phyloP scores from a whole-genome alignment of 2,329 filamentous ascomycete genomes.

The Didymella lethalis region DNA sequence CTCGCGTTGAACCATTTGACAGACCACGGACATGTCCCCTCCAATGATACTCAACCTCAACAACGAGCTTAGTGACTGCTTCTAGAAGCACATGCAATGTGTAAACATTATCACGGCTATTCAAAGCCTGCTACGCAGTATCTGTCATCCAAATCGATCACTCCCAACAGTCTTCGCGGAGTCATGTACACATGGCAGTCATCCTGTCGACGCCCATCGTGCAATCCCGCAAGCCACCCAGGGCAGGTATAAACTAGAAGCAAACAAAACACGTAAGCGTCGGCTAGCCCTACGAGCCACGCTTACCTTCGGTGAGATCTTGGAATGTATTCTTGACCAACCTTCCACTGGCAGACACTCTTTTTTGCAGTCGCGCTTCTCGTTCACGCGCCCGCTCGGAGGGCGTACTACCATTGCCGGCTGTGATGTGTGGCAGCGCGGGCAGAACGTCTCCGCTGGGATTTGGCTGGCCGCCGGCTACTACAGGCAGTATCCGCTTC shows the following conservation, averaged over 20 bases:
- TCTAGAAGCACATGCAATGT: not conserved
- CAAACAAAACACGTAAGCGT: constrained; percentile 40
- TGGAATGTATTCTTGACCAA: constrained; percentile 47
- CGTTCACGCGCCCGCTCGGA: constrained; percentile 49
- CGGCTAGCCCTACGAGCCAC: constrained; percentile 40
- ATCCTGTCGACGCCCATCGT: constrained; percentile 43
- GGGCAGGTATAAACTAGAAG: constrained; percentile 47
- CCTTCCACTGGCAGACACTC: constrained; percentile 52
- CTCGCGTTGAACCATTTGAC: not conserved
- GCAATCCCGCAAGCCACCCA: constrained; percentile 43
- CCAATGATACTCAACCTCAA: not conserved
- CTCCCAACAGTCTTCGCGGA: not conserved
- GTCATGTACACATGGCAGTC: constrained; percentile 20
- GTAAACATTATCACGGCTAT: constrained; percentile 19
- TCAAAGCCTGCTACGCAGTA: constrained; percentile 9
- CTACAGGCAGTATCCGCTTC: constrained; percentile 52
- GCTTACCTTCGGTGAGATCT: constrained; percentile 46
- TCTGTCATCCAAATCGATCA: constrained; percentile 8
- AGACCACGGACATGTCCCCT: not conserved
- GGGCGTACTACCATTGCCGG: constrained; percentile 52
- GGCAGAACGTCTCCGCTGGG: constrained; percentile 65
- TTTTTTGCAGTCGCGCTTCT: constrained; percentile 50
- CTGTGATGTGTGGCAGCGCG: constrained; percentile 64
- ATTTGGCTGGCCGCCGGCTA: constrained; percentile 57
- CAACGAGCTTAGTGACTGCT: not conserved